Evolutionary conservation across 768 basidiomycete genomes (phyloP), one percentile per base, ranked within the genome.

Genomic region (Trametes elegans): DNA sequence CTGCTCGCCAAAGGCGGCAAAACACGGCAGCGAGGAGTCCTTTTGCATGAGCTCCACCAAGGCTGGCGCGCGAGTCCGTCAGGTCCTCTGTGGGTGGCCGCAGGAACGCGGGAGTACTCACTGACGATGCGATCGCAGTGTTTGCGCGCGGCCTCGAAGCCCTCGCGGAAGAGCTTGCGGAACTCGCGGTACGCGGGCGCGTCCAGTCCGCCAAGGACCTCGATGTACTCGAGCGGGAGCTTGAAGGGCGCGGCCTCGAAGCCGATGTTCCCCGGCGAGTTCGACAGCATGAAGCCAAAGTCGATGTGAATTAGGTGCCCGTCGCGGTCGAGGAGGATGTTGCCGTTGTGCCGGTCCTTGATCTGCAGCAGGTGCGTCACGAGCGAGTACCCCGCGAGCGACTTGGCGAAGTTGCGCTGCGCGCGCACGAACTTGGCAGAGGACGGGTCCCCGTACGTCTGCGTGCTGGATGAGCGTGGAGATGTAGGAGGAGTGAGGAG

Each of bases 211-310:
- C 97, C 97, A 27, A 99, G 77, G 26, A 99, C 90, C 62, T 98
- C 96, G 49, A 99, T 79, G 70, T 99, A 99, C 70, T 99, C 97
- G 49, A 88, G 77, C 7, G 94, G 87, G 11, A 98, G 73, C 70
- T 99, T 99, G 80, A 99, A 99, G 1, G 97, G 97, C 2, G 97
- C 95, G n/a, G 95, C 96, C 73, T 99, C 97, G 69, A 99, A 98
- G 24, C 96, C 91, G 59, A 99, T 89, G 68, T 96, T 96, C 18
- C 96, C 96, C 0, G 97, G 97, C 1, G 95, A 93, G 70, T 98
- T 98, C 38, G 89, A 89, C 29, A 98, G 79, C 79, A 98, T 96
- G 75, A 98, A 98, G 2, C 97, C 97, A 68, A 98, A 99, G 70
- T 98, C 97, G 57, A 99, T 99, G 69, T 99, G 92, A 44, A 97